Evolutionary conservation across 495 filamentous ascomycete species (phyloP), one percentile per base, ranked within the genome.

Genomic region (Penicillium herquei): DNA sequence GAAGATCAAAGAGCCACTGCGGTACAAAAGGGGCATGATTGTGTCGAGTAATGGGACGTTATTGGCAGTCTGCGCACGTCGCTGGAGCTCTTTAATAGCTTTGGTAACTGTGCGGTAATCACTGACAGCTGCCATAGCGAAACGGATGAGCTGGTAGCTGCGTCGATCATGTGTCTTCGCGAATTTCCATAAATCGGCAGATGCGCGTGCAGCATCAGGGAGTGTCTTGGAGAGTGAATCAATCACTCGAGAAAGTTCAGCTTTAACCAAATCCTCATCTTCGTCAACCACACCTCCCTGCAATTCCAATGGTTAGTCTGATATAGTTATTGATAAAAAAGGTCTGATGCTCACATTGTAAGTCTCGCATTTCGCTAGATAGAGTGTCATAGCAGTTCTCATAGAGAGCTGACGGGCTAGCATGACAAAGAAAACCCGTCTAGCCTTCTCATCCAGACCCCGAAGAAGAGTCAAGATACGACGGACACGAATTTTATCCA

Each of bases 51-150:
- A 72, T 8, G 81, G 71, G 1, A 78, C 69, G 39, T 77, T 80
- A 39, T 81, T 79, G n/a, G 80, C 76, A 47, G 79, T 79, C 57
- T 93, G 87, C 32, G 95, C 76, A 37, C 93, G 82, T 72, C 91
- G 92, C 21, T 85, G 82, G 13, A 98, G 80, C 73, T 98, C 94
- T 69, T 89, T 96, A 51, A 96, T 87, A 14, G 92, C 89, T 59
- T 90, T 92, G 49, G 87, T 82, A 39, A 96, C 88, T 12, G 88
- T 96, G 54, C 90, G 87, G 68, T 96, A 97, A 61, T 98, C 94
- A 57, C 88, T 92, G 42, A 90, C 87, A n/a, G 87, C 84, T 31
- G 84, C 85, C 71, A 93, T 89, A 43, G 89, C 85, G 68, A 90
- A 96, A 31, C 84, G 84, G 52, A 97, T 85, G 10, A 98, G 82